A percentile compares a stretch with the other conserved stretches of the same genome.
These are phyloP conservation scores for Paramyrothecium sp. DNA, from an alignment of 2,329 filamentous ascomycete species.

Conservation along the genomic window DNA sequence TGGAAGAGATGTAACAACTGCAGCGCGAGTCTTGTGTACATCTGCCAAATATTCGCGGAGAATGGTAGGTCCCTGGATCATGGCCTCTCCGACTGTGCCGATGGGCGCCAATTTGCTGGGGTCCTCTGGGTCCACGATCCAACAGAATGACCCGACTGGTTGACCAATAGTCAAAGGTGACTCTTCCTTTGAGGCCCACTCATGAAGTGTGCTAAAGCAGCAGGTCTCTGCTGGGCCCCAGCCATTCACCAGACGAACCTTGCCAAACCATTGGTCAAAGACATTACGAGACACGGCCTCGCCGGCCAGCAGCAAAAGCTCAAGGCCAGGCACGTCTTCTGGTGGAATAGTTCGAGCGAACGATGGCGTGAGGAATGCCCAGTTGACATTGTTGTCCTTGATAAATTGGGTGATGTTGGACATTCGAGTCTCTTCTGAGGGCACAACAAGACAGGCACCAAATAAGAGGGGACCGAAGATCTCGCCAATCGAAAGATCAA, in stretches of 20 bases:
- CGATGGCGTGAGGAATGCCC: slow-evolving; percentile 7
- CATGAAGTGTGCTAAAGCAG: slow-evolving; percentile 1
- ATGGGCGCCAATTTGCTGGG: slow-evolving; percentile 2
- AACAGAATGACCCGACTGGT: slow-evolving; percentile 2
- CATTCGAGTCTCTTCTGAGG: slow-evolving; percentile 6
- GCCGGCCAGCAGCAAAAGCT: slow-evolving; percentile 7
- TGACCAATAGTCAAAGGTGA: slow-evolving; percentile 1
- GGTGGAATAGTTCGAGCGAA: slow-evolving; percentile 5
- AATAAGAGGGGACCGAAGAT: slow-evolving; percentile 6
- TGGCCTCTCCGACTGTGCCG: slow-evolving; percentile 9
- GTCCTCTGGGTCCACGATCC: slow-evolving; percentile 6
- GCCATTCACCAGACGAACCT: slow-evolving; percentile 8
- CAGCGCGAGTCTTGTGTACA: background rate
- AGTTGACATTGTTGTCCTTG: background rate
- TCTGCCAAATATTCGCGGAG: slow-evolving; percentile 7
- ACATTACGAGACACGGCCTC: slow-evolving; percentile 6
- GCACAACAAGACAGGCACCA: slow-evolving; percentile 9
- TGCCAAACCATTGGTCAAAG: slow-evolving; percentile 6
- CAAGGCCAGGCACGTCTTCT: slow-evolving; percentile 6
- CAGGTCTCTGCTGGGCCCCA: slow-evolving; percentile 9
- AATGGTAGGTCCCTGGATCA: slow-evolving; percentile 11
- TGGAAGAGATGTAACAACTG: background rate
- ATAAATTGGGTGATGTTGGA: slow-evolving; percentile 4
- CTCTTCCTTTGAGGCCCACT: background rate
- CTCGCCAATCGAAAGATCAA: slow-evolving; percentile 7